These are phyloP conservation scores for Anethum foeniculum DNA, from an alignment of 140 eudicot genomes.

Conservation along the genomic window DNA sequence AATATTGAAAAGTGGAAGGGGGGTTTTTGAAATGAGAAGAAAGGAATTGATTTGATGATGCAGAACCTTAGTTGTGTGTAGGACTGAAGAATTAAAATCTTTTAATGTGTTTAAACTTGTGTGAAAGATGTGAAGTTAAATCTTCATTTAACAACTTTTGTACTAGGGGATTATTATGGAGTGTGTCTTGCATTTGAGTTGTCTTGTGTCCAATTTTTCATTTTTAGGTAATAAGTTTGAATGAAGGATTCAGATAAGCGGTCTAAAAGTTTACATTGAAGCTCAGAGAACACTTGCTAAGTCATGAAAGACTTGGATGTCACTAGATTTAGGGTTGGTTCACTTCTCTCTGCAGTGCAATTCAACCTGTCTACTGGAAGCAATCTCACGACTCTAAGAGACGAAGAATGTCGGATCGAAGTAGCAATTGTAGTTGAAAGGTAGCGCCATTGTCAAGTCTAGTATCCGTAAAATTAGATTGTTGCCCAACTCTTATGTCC, in stretches of 20 bases:
- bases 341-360: slow-evolving; percentile 60
- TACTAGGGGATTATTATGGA: too few relatives aligned
- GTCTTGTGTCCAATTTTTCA: too few relatives aligned
- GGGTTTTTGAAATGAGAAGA: background rate
- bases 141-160: too few relatives aligned
- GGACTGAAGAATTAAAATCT: too few relatives aligned
- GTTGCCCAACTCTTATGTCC: too few relatives aligned
- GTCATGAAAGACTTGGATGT: slow-evolving; percentile 32
- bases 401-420: too few relatives aligned
- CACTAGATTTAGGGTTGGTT: slow-evolving; percentile 45
- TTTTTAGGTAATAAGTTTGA: background rate
- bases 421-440: background rate
- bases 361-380: slow-evolving; percentile 29
- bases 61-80: background rate
- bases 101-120: too few relatives aligned
- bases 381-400: slow-evolving; percentile 8
- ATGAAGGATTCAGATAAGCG: slow-evolving; percentile 49
- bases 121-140: background rate
- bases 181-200: too few relatives aligned
- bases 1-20: background rate
- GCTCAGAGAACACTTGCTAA: slow-evolving; percentile 53
- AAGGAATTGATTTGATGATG: background rate
- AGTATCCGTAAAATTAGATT: too few relatives aligned
- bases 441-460: background rate
- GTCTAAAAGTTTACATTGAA: slow-evolving; percentile 48